Evolutionary conservation across 108 stramenopile genomes (phyloP), one percentile per base, ranked within the genome.

Genomic region (Nitzschia inconspicua): DNA sequence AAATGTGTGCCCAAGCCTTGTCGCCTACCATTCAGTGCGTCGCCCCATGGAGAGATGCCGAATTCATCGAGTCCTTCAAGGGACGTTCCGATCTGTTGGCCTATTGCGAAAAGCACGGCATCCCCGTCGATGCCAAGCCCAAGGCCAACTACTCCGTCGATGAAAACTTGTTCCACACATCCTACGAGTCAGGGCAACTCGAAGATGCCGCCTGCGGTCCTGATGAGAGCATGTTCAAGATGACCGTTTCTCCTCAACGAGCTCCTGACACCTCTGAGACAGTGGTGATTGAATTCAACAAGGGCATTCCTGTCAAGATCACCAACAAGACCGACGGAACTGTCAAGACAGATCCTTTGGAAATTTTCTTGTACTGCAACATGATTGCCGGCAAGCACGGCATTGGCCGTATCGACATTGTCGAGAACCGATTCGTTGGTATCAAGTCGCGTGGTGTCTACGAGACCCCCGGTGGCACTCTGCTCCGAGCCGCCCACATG

Each of bases 341-440:
- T 20, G 86, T 73, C 50, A 90, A 89, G 69, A 90, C 91, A 14
- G 95, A 95, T 60, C 84, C 96, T 9, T 75, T 99, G 30, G 95
- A 97, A 60, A 70, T 97, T 34, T 99, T 99, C 82, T 72, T 93
- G 60, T 93, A 95, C 85, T 89, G 96, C 65, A 99, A 99, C 75
- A 84, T 94, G 70, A 81, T 99, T 44, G 97, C 95, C 16, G 98
- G 98, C 46, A 85, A 83, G 76, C 92, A 99, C 82, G 98, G 91
- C 29, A 77, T 97, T 36, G 98, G 98, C 43, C 91, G 98, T 46
- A 95, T 99, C 48, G 98, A 99, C 66, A 96, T 99, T 65, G 97
- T 99, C 48, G 98, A 99, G 79, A 99, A 99, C 73, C 92, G 98
- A 40, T 99, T 97, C 76, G 98, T 99, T 50, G 98, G 98, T 26